Evolutionary conservation across 768 basidiomycete species (phyloP), one percentile per base, ranked within the genome.

Genomic region (Paxillus rubicundulus): DNA sequence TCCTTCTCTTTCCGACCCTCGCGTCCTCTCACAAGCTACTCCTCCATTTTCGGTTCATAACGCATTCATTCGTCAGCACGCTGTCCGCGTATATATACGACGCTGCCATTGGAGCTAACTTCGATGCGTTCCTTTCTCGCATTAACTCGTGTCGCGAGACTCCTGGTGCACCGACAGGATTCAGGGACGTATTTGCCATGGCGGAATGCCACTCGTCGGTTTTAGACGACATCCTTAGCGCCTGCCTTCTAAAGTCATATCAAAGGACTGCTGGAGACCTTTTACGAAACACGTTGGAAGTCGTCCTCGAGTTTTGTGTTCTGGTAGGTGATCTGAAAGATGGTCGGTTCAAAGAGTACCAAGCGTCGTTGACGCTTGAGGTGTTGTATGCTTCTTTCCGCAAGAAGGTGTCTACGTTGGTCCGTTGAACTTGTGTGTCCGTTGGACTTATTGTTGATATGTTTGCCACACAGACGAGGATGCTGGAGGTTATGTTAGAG

Each of bases 31-130:
- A 80, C 50, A 77, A 74, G 56, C 68, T 80, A 9, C 72, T 91
- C 4, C 71, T 85, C 8, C 81, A 83, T 57, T 85, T 92, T 60
- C 82, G 90, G 41, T 92, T 92, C 61, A 73, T 82, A 37, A 82
- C 83, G 1, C 83, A 89, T 21, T 74, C 82, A 5, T 92, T 94
- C 70, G 73, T 92, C 36, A 74, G 72, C 16, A 76, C 73, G n/a
- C 73, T 95, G 28, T 80, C 81, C 3, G 72, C 78, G 32, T 92
- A 95, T 58, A 74, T 92, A 18, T 85, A 86, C 49, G 89, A 92
- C 65, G 82, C 81, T n/a, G 92, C 84, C 2, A 91, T 96, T 52
- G 80, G 84, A 12, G 82, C 82, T 27, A 86, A 89, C 61, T 88
- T 91, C 57, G 82, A 85, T 54, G 74, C 79, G 1, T 92, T 95